Evolutionary conservation across 805 yeast genomes (phyloP).

Genomic region (Lipomyces lipofer): DNA sequence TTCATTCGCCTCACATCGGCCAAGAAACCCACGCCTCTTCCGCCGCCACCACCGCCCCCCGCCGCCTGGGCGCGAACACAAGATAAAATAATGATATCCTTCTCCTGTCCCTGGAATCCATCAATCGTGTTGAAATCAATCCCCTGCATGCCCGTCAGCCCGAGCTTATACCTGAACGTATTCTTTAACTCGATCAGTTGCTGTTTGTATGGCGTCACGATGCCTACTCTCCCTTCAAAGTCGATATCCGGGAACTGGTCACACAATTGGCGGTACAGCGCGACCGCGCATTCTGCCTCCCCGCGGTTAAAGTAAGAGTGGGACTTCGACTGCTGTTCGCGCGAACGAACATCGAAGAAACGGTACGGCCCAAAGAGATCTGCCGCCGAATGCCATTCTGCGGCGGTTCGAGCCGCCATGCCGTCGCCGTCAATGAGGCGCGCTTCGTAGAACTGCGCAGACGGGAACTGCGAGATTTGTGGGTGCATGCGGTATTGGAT

Average conservation of each 20-base stretch:
- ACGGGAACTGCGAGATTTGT: conserved; percentile 81
- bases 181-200: conserved; percentile 65
- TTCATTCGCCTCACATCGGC: conserved; percentile 94
- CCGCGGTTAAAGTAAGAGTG: conserved; percentile 67
- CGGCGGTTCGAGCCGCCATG: conserved; percentile 58
- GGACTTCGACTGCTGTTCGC: conserved; percentile 59
- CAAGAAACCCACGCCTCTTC: conserved; percentile 98
- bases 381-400: conserved; percentile 70
- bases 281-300: conserved; percentile 75
- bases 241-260: conserved; percentile 49
- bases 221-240: conserved; percentile 76
- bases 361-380: conserved; percentile 68
- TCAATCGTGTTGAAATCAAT: conserved; percentile 94
- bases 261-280: conserved; percentile 59
- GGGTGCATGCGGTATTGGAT: conserved; percentile 99
- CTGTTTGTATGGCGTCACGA: conserved; percentile 93
- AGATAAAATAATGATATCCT: conserved; percentile 87
- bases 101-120: conserved; percentile 98
- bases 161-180: conserved; percentile 60
- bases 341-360: conserved; percentile 68
- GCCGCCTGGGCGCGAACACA: conserved; percentile 82
- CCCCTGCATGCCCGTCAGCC: conserved; percentile 58
- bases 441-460: conserved; percentile 74
- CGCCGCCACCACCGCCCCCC: conserved; percentile 54
- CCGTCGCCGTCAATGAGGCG: conserved; percentile 73